Conservation (phyloP, 169 alveolate species). For the Besnoitia besnoiti region DNA sequence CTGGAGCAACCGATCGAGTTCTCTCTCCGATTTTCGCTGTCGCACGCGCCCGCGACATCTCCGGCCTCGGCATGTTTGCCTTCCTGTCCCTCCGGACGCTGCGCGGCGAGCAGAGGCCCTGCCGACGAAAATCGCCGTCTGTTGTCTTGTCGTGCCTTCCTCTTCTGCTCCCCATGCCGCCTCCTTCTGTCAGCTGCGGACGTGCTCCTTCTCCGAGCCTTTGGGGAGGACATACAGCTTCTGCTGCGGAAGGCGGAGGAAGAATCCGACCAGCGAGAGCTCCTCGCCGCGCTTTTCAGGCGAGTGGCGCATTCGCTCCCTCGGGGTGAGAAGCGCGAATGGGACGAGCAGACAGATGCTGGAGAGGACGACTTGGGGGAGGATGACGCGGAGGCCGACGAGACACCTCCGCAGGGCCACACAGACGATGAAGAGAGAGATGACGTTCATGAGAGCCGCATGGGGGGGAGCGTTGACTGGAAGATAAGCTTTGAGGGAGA, state of each 20-base stretch:
- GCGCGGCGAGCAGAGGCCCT: neutral
- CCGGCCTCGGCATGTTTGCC: neutral
- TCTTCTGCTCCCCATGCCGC: neutral
- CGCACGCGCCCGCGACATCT: neutral
- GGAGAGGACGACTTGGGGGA: neutral
- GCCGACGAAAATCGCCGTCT: neutral
- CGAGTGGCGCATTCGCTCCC: neutral
- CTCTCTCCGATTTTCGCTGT: neutral
- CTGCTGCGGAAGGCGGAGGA: neutral
- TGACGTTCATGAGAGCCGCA: neutral
- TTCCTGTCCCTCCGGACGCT: neutral
- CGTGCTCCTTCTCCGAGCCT: neutral
- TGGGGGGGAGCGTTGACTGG: neutral
- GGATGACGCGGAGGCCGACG: neutral
- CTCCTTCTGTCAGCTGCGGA: neutral
- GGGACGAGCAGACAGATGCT: neutral
- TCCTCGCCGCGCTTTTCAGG: neutral
- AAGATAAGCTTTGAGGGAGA: neutral
- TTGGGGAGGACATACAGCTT: neutral
- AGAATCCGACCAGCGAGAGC: neutral
- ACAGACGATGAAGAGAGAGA: neutral
- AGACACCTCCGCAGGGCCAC: neutral
- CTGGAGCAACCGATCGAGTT: neutral
- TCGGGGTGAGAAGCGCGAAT: neutral
- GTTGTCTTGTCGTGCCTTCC: neutral